phyloP scores from a whole-genome alignment of 176 grass and related monocot genomes.

The Raddia guianensis region DNA sequence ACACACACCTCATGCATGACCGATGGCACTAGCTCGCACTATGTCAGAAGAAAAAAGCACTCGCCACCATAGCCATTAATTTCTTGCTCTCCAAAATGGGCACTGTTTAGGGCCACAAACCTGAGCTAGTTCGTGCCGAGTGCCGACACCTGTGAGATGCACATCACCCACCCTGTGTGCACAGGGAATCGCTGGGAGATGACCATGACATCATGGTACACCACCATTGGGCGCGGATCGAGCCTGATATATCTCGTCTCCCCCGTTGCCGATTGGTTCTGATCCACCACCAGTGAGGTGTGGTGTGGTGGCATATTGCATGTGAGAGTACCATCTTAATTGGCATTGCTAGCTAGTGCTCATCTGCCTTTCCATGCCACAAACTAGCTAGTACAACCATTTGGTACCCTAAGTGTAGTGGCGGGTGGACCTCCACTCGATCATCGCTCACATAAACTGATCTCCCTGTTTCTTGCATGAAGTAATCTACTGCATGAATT shows the following conservation, averaged over 20 bases:
- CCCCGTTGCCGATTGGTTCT: too few relatives aligned
- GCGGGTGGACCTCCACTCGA: not conserved
- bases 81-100: not conserved
- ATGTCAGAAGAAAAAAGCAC: too few relatives aligned
- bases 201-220: not conserved
- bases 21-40: not conserved
- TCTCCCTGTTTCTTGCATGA: too few relatives aligned
- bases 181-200: not conserved
- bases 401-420: not conserved
- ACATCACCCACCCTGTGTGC: not conserved
- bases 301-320: not conserved
- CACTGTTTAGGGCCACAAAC: not conserved
- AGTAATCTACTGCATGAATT: too few relatives aligned
- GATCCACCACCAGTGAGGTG: too few relatives aligned
- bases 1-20: not conserved
- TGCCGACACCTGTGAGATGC: slow-evolving; percentile 1
- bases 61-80: not conserved
- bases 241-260: not conserved
- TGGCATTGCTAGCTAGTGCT: not conserved
- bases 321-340: not conserved
- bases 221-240: not conserved
- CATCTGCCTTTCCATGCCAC: not conserved
- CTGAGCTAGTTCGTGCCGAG: too few relatives aligned
- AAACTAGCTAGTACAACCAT: not conserved
- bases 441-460: not conserved